A percentile compares a stretch with the other conserved stretches of the same genome.
Conservation (phyloP, 805 yeast genomes). For the Metschnikowia amazonensis region DNA sequence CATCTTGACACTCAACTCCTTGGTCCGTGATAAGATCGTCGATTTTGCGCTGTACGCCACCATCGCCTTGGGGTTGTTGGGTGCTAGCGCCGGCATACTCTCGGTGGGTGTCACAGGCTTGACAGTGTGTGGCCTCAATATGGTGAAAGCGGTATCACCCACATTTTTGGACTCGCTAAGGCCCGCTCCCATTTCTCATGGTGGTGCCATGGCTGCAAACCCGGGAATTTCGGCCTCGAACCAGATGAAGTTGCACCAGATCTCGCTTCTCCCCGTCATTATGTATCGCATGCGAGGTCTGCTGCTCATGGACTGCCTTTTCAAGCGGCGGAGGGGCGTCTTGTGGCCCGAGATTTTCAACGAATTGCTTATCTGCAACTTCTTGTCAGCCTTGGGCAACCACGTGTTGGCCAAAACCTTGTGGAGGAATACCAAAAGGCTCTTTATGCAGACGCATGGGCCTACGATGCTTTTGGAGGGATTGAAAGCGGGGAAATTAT, state of each 20-base stretch:
- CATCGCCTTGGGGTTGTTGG: slow-evolving; percentile 32
- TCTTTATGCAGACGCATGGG: neutral
- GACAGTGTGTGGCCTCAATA: slow-evolving; percentile 35
- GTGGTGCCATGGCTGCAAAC: neutral
- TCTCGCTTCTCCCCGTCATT: slow-evolving; percentile 38
- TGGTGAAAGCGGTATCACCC: slow-evolving; percentile 36
- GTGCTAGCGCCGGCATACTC: slow-evolving; percentile 38
- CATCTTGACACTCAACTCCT: slow-evolving; percentile 21
- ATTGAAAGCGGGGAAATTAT: slow-evolving; percentile 2
- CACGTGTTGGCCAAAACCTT: slow-evolving; percentile 27
- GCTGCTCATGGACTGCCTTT: slow-evolving; percentile 28
- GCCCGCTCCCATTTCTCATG: neutral
- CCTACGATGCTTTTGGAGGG: neutral
- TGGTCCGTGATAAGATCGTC: slow-evolving; percentile 17
- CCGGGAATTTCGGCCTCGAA: slow-evolving; percentile 16
- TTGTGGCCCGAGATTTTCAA: slow-evolving; percentile 23
- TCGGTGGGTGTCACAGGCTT: slow-evolving; percentile 39
- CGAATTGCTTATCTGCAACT: slow-evolving; percentile 36
- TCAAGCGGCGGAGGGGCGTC: slow-evolving; percentile 8
- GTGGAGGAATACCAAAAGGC: slow-evolving; percentile 8
- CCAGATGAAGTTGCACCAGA: slow-evolving; percentile 35
- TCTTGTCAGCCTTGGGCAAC: slow-evolving; percentile 35
- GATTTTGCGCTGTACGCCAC: slow-evolving; percentile 29
- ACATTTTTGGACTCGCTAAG: slow-evolving; percentile 26
- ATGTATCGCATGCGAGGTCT: slow-evolving; percentile 36